These are phyloP conservation scores for Saposhnikovia divaricata DNA, from an alignment of 129 eudicot species.

Conservation along the genomic window DNA sequence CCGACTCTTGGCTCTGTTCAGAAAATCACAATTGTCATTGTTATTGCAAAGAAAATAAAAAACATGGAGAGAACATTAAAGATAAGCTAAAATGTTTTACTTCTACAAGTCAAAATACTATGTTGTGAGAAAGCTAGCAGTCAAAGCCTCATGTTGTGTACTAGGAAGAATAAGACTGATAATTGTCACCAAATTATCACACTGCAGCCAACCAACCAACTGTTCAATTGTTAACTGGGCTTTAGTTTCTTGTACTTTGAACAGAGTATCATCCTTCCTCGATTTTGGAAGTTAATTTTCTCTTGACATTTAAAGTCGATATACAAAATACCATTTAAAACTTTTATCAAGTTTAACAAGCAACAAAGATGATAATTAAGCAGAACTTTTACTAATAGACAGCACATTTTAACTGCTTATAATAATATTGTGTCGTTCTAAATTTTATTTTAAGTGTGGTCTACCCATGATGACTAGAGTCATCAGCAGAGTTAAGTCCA, in stretches of 20 bases:
- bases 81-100: not conserved
- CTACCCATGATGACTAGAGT: not conserved
- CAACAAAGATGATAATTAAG: not conserved
- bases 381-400: not conserved
- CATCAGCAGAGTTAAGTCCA: not conserved
- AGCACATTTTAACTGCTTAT: not conserved
- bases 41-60: not conserved
- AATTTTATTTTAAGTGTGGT: not conserved
- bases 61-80: not conserved
- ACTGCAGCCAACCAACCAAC: not conserved
- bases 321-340: not conserved
- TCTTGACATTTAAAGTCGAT: not conserved
- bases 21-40: not conserved
- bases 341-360: not conserved
- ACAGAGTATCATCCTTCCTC: not conserved
- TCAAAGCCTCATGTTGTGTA: not conserved
- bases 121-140: not conserved
- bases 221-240: not conserved
- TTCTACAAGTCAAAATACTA: not conserved
- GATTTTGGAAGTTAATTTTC: not conserved
- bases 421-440: not conserved
- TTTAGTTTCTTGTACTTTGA: not conserved
- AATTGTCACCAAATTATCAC: not conserved
- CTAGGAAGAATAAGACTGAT: not conserved
- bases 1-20: conserved; percentile 39